Conservation (phyloP, 257 asterid genomes). For the Nicotiana obtusifolia region DNA sequence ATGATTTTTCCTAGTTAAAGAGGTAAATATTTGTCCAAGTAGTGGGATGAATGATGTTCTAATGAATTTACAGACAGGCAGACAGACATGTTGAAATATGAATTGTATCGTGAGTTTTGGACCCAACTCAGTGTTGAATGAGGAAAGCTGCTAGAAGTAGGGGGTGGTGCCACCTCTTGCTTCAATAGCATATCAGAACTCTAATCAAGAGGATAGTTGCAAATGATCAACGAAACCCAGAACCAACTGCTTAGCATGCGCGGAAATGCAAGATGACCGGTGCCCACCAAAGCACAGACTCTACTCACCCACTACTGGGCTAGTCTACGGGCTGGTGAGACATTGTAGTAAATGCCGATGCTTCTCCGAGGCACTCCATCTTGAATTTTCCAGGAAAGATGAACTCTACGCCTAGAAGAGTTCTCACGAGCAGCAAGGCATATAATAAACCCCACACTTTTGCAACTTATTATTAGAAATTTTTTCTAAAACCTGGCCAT, state of each 20-base stretch:
- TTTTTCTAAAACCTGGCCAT: background rate
- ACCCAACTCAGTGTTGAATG: too few species aligned
- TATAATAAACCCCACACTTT: background rate
- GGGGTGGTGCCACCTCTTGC: too few species aligned
- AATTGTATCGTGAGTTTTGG: too few species aligned
- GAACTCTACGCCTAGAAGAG: background rate
- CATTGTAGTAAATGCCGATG: background rate
- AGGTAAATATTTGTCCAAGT: too few species aligned
- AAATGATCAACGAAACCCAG: background rate
- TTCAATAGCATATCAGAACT: background rate
- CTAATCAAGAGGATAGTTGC: background rate
- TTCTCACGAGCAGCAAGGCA: background rate
- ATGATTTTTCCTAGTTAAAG: too few species aligned
- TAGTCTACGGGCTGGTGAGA: too few species aligned
- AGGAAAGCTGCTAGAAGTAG: too few species aligned
- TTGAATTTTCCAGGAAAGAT: background rate
- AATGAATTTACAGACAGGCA: too few species aligned
- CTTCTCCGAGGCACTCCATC: background rate
- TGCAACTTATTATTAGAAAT: background rate
- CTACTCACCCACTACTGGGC: too few species aligned
- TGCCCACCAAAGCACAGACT: too few species aligned
- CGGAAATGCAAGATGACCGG: background rate
- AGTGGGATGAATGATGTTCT: too few species aligned
- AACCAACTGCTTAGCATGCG: background rate
- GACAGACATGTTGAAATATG: too few species aligned